Percentiles rank a stretch among this genome's conserved stretches.
These are phyloP conservation scores for Amphichorda felina DNA, from an alignment of 2,329 filamentous ascomycete species.

Conservation along the genomic window DNA sequence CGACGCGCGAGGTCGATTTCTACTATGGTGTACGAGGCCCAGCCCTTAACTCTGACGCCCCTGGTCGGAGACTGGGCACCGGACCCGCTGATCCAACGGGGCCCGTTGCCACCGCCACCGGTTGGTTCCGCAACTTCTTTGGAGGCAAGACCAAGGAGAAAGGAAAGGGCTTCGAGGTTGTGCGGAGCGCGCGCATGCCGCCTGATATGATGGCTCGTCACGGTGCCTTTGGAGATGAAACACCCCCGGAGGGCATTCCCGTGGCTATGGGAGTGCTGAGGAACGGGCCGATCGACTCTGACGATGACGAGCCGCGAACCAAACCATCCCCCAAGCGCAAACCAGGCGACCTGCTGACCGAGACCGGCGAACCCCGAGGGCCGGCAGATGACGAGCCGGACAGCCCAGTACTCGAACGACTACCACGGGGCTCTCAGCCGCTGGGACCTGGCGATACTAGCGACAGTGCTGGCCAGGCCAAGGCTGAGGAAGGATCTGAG, in stretches of 20 bases:
- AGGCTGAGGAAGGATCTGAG: too few relatives aligned
- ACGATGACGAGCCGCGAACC: slow-evolving; percentile 40
- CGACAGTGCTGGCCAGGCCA: too few relatives aligned
- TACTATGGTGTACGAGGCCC: slow-evolving; percentile 91
- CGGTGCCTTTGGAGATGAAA: slow-evolving; percentile 48
- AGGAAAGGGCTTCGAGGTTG: slow-evolving; percentile 93
- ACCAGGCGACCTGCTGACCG: slow-evolving; percentile 27
- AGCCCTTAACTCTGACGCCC: slow-evolving; percentile 69
- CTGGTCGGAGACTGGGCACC: slow-evolving; percentile 77
- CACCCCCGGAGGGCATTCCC: slow-evolving; percentile 54
- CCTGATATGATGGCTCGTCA: slow-evolving; percentile 50
- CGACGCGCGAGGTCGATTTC: slow-evolving; percentile 89
- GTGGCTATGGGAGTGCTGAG: slow-evolving; percentile 49
- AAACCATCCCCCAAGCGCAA: slow-evolving; percentile 10
- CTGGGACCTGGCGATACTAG: too few relatives aligned
- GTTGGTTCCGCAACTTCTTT: slow-evolving; percentile 75
- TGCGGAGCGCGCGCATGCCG: slow-evolving; percentile 78
- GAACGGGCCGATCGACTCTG: slow-evolving; percentile 52
- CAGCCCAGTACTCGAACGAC: slow-evolving; percentile 20
- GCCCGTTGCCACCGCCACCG: slow-evolving; percentile 76
- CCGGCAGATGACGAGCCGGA: slow-evolving; percentile 30
- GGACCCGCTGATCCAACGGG: slow-evolving; percentile 91
- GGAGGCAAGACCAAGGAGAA: slow-evolving; percentile 86
- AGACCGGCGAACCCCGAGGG: slow-evolving; percentile 32
- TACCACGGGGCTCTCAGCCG: too few relatives aligned